Evolutionary conservation across 2,329 filamentous ascomycete genomes (phyloP).

Genomic region (Chrysoporthe puriensis): DNA sequence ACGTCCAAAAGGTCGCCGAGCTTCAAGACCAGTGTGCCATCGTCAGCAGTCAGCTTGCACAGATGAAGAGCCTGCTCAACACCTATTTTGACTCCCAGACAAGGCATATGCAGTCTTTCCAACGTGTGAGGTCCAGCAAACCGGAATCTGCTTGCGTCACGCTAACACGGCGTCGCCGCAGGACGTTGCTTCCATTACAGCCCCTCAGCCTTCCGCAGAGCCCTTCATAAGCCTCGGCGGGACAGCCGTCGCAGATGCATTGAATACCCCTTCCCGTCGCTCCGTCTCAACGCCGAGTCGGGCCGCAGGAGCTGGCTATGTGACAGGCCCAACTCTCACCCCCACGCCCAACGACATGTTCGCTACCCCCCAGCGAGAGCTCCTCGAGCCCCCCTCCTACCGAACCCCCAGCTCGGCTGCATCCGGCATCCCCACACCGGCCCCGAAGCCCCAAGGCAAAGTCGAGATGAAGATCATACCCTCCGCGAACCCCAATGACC

Average conservation of each 20-base stretch:
- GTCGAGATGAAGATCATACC: constrained; percentile 24
- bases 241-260: background rate
- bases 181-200: constrained; percentile 14
- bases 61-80: constrained; percentile 38
- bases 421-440: background rate
- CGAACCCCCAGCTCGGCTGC: background rate
- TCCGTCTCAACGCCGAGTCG: background rate
- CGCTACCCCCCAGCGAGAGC: constrained; percentile 12
- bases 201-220: background rate
- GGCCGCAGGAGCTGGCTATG: too few species aligned
- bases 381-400: background rate
- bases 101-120: constrained; percentile 38
- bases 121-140: constrained; percentile 35
- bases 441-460: constrained; percentile 6
- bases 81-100: constrained; percentile 33
- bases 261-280: background rate
- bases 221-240: background rate
- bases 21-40: constrained; percentile 40
- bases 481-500: constrained; percentile 30
- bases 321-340: background rate
- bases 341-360: background rate
- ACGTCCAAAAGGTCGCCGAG: constrained; percentile 40
- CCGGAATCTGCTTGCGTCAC: background rate
- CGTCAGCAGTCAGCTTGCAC: constrained; percentile 40
- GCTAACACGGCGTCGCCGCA: background rate